phyloP scores from a whole-genome alignment of 1,139 yeast genomes.

The Kluyveromyces sp. region DNA sequence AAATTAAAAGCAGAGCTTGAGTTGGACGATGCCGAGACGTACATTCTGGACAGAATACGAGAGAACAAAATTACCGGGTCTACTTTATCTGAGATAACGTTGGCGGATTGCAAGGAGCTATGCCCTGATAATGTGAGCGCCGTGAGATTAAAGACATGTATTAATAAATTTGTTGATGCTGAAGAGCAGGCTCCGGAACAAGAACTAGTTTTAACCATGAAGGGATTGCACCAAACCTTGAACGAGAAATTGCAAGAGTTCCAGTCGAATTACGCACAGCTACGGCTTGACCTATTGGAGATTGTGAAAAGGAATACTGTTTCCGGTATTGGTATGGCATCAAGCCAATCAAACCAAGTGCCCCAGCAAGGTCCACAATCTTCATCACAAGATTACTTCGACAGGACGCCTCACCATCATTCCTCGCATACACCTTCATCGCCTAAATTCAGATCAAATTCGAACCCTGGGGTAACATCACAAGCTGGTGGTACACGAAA shows the following conservation, averaged over 20 bases:
- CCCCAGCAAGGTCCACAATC: not conserved
- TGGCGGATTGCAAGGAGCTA: conserved; percentile 55
- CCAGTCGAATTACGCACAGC: conserved; percentile 24
- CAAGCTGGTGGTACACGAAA: not conserved
- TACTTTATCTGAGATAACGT: conserved; percentile 48
- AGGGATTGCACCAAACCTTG: conserved; percentile 21
- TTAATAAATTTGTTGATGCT: conserved; percentile 32
- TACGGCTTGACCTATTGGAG: conserved; percentile 26
- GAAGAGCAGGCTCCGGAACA: conserved; percentile 7
- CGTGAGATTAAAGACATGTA: conserved; percentile 36
- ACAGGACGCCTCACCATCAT: not conserved
- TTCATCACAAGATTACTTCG: conserved; percentile 2
- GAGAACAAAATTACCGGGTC: conserved; percentile 57
- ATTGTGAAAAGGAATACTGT: conserved; percentile 19
- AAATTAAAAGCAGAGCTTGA: conserved; percentile 3
- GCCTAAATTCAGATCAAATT: conserved; percentile 1
- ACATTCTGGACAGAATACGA: conserved; percentile 26
- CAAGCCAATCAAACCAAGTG: too few relatives aligned
- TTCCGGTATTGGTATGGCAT: not conserved
- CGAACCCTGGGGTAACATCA: conserved; percentile 1
- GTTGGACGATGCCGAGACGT: not conserved
- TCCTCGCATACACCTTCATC: not conserved
- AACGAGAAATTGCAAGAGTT: conserved; percentile 24
- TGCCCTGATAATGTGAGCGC: conserved; percentile 42
- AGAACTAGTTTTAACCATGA: conserved; percentile 19